A percentile compares a stretch with the other conserved stretches of the same genome.
Conservation (phyloP, 176 grass and related monocot species). For the Bolboschoenus planiculmis region DNA sequence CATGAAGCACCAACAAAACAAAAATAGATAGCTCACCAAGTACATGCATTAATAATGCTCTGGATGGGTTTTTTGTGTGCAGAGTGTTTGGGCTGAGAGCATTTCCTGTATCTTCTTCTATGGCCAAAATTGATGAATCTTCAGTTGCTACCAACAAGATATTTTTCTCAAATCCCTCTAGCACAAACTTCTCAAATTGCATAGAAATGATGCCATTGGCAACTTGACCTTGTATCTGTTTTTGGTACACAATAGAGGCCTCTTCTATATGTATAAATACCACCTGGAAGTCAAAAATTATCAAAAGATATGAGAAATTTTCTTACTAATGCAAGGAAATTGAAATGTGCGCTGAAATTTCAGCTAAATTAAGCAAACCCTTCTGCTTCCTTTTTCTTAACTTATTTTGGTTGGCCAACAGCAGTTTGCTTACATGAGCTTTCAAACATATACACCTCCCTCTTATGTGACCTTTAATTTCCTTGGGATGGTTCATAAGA, state of each 20-base stretch:
- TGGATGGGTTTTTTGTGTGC: constrained; percentile 69
- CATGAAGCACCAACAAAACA: neutral
- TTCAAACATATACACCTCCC: neutral
- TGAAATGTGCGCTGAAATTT: neutral
- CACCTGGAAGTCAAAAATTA: constrained; percentile 44
- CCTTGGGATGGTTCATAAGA: neutral
- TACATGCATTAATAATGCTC: constrained; percentile 65
- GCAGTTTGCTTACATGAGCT: neutral
- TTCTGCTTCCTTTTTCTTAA: neutral
- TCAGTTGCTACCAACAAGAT: constrained; percentile 64
- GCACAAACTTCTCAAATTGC: constrained; percentile 65
- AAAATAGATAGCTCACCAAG: constrained; percentile 35
- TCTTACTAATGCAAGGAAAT: neutral
- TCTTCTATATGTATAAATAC: constrained; percentile 69
- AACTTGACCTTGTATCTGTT: constrained; percentile 68
- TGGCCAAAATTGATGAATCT: constrained; percentile 71
- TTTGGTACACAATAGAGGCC: constrained; percentile 65
- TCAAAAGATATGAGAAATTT: neutral
- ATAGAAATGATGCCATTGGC: constrained; percentile 70
- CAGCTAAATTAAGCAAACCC: neutral
- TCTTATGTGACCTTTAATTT: neutral
- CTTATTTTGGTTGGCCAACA: neutral
- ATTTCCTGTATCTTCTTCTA: constrained; percentile 74
- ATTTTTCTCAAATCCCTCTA: constrained; percentile 63
- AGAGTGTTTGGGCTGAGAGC: constrained; percentile 53